These are phyloP conservation scores for Pluteus cervinus DNA, from an alignment of 768 basidiomycete genomes.

Conservation along the genomic window DNA sequence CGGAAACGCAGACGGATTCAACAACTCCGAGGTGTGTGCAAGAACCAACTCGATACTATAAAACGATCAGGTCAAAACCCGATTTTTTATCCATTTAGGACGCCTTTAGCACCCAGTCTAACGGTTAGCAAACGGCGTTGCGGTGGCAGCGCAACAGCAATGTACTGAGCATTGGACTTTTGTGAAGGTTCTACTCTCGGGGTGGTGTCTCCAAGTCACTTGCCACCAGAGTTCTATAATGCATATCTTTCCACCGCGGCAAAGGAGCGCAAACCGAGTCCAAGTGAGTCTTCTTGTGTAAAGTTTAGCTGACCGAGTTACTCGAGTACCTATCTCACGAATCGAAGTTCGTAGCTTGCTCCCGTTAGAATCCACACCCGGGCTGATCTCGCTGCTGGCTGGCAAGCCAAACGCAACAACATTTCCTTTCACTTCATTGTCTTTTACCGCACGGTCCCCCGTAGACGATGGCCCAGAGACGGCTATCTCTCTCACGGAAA, in stretches of 20 bases:
- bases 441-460: slow-evolving; percentile 40
- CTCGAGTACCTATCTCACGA: not conserved
- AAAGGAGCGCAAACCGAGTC: slow-evolving; percentile 42
- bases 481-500: slow-evolving; percentile 38
- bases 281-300: slow-evolving; percentile 34
- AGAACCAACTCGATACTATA: too few species aligned
- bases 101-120: too few species aligned
- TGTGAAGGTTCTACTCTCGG: too few species aligned
- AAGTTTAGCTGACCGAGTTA: not conserved
- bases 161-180: too few species aligned
- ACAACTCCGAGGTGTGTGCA: too few species aligned
- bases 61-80: too few species aligned
- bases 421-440: slow-evolving; percentile 72
- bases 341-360: slow-evolving; percentile 45
- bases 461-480: slow-evolving; percentile 30
- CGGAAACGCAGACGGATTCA: too few species aligned
- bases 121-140: too few species aligned
- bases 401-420: slow-evolving; percentile 78
- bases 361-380: slow-evolving; percentile 59
- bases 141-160: too few species aligned
- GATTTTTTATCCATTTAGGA: too few species aligned
- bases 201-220: too few species aligned
- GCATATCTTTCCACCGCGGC: slow-evolving; percentile 16
- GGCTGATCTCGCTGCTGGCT: slow-evolving; percentile 62
- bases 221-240: slow-evolving; percentile 28